Base-by-base conservation (phyloP, 164 flowering plant species). In the Brasenia schreberi region DNA sequence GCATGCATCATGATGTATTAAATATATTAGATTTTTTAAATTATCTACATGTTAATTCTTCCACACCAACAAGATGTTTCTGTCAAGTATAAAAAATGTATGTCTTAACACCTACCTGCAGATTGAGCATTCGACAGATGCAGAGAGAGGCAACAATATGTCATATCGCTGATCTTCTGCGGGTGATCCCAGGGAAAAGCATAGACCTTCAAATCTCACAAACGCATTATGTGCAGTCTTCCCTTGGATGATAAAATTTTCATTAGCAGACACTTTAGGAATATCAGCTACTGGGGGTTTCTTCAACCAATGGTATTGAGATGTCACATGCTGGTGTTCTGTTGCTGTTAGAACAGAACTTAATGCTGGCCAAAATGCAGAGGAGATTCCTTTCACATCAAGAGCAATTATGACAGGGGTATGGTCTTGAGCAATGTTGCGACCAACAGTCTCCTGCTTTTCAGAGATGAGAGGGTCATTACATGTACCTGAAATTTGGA, bases 341-440 rank as follows among this genome's bases (percentile, higher is more conserved):
- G 66, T 65, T 66, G 73, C 62, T 63, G 71, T 67, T 60, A 72
- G 56, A 74, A 72, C 76, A 70, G 79, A 76, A 62, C 65, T 67
- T 59, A 79, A 70, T 70, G 81, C 69, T 56, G 96, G 95, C 83
- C 86, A 84, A 49, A 82, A 72, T 68, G 77, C 82, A 83, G 81
- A 67, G 66, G 87, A 85, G 73, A 85, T 74, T 66, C 70, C 71
- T n/a, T 76, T 75, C 17, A 87, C 23, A 73, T 84, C 77, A 70
- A 94, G 65, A 18, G 62, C 66, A 69, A 89, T 64, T 63, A 58
- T 69, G 69, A 72, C 43, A 58, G 74, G 72, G 65, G 74, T 75
- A 61, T 60, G 68, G 69, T 70, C 70, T 60, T 65, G 64, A 70
- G 68, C 5, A 67, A 19, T 59, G 18, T n/a, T 44, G 68, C 56